Evolutionary conservation across 1,139 yeast species (phyloP), one percentile per base, ranked within the genome.

Genomic region (Blastobotrys illinoisensis): DNA sequence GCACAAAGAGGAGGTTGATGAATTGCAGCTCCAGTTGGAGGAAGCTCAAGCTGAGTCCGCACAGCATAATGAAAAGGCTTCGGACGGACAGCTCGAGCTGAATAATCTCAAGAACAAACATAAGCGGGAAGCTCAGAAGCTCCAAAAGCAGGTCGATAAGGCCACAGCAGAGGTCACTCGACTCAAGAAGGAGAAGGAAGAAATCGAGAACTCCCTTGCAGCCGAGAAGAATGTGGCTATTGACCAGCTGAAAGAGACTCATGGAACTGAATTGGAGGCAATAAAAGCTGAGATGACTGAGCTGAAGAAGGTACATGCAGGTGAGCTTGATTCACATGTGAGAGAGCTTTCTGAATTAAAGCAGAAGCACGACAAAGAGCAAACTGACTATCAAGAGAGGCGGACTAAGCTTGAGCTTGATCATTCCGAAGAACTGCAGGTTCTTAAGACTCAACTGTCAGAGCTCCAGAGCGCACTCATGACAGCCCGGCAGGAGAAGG

Each of bases 391-490:
- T 32, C 32, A 16, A 45, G 48, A 44, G n/a, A 45, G 32, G 21
- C 44, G 47, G 13, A n/a, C 50, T 13, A 28, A 52, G 1, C 24
- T 51, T 7, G 54, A 49, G 19, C 43, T 44, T 24, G 40, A 45
- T 26, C 14, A 18, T 13, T 44, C 36, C 5, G 44, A 51, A 6
- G 67, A 73, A 44, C 51, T 70, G 1, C 56, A 54, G 21, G 28
- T 56, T 1, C 51, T 70, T 52, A 64, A 66, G 23, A 60, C 59
- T 0, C 65, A 69, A 5, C 52, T 76, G n/a, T 69, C 70, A 21
- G 51, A 57, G 14, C 80, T 76, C 57, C 63, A 64, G 0, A 62
- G 70, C 13, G 47, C 19, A n/a, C 26, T 19, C 16, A 5, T n/a
- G 14, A 28, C 46, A 18, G 40, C 6, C 32, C 46, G 11, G 18